Evolutionary conservation across 768 basidiomycete genomes (phyloP).

Genomic region (Termitomyces heimii): DNA sequence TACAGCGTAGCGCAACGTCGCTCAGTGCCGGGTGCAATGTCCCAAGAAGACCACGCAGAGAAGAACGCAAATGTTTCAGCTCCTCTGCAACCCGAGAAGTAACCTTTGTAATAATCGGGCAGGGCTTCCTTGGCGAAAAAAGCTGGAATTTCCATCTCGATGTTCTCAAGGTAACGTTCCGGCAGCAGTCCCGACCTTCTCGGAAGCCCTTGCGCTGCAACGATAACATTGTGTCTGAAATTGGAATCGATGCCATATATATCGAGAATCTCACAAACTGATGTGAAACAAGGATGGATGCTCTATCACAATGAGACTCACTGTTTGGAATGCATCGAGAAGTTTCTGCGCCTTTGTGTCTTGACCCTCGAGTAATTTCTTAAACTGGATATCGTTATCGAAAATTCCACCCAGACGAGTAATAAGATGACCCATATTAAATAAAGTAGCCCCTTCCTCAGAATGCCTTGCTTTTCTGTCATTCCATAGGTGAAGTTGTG

Average conservation of each 20-base stretch:
- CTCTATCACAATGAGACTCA: not conserved
- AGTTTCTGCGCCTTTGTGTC: not conserved
- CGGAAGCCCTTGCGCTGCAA: not conserved
- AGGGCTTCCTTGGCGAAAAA: not conserved
- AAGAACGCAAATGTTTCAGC: slow-evolving; percentile 64
- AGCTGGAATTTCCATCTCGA: not conserved
- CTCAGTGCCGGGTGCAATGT: too few species aligned
- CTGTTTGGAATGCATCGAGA: not conserved
- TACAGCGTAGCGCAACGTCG: slow-evolving; percentile 90
- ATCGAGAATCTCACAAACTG: not conserved
- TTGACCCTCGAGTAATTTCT: not conserved
- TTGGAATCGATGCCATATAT: not conserved
- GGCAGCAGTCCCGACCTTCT: not conserved
- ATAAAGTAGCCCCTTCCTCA: not conserved
- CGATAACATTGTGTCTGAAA: not conserved
- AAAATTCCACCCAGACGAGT: not conserved
- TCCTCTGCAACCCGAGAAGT: slow-evolving; percentile 52
- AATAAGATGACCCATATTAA: not conserved
- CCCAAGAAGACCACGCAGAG: slow-evolving; percentile 74
- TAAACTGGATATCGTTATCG: not conserved
- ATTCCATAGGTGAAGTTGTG: not conserved
- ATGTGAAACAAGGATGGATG: not conserved
- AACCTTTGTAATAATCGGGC: not conserved
- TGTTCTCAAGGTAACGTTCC: not conserved
- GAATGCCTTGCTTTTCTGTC: not conserved